Conservation (phyloP, 208 protist genomes). For the Phytomonas francai region DNA sequence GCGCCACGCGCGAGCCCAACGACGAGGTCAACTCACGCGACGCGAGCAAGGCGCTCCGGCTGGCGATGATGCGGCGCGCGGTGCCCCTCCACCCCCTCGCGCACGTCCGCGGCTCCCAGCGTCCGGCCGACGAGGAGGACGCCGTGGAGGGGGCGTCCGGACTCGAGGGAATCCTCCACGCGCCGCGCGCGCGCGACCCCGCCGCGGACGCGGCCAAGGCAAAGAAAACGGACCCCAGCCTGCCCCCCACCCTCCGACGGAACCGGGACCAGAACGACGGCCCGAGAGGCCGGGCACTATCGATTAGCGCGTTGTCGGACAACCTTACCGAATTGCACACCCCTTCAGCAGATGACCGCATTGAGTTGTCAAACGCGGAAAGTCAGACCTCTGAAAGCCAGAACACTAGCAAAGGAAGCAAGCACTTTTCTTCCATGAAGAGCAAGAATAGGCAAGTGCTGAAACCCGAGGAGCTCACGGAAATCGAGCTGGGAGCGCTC, state of each 20-base stretch:
- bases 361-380: neutral
- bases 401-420: neutral
- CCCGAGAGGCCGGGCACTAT: neutral
- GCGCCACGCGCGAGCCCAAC: constrained; percentile 39
- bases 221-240: constrained; percentile 11
- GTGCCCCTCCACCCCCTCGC: constrained; percentile 31
- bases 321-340: neutral
- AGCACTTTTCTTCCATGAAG: neutral
- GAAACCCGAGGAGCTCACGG: constrained; percentile 59
- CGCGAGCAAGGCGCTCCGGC: constrained; percentile 39
- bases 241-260: constrained; percentile 7
- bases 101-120: constrained; percentile 56
- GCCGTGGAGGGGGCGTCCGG: constrained; percentile 48
- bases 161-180: constrained; percentile 45
- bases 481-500: constrained; percentile 60
- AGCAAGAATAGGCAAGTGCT: constrained; percentile 21
- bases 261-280: constrained; percentile 3
- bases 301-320: neutral
- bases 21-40: constrained; percentile 59
- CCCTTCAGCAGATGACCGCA: neutral
- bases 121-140: constrained; percentile 65
- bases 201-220: constrained; percentile 19
- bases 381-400: neutral
- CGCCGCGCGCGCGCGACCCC: constrained; percentile 33
- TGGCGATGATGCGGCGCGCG: constrained; percentile 34